These are phyloP conservation scores for Ophiostoma sp. DNA, from an alignment of 2,329 filamentous ascomycete genomes.

Conservation along the genomic window DNA sequence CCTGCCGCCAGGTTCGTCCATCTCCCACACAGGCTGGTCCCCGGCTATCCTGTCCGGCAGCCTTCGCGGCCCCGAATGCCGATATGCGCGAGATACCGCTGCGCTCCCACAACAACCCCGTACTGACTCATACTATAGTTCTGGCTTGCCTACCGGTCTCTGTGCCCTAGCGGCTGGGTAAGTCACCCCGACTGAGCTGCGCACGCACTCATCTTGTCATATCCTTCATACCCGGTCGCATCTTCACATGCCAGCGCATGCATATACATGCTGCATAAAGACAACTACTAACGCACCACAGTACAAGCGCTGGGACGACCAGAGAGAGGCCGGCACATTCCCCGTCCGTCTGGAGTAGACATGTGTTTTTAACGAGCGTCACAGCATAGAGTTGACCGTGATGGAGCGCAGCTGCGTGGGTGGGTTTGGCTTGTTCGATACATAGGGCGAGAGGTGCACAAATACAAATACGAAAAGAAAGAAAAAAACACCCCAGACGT, in stretches of 20 bases:
- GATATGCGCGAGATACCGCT: conserved; percentile 10
- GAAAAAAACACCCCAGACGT: conserved; percentile 1
- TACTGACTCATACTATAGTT: conserved; percentile 55
- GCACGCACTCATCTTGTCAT: background rate
- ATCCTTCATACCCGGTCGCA: background rate
- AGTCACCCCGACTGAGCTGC: conserved; percentile 15
- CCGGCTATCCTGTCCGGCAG: background rate
- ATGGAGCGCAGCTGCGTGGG: background rate
- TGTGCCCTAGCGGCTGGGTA: conserved; percentile 84
- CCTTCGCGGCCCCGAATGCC: background rate
- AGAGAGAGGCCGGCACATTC: conserved; percentile 72
- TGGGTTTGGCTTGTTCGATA: conserved; percentile 13
- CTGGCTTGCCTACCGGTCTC: conserved; percentile 90
- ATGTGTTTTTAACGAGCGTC: background rate
- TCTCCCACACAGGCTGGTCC: background rate
- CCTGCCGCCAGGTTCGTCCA: conserved; percentile 79
- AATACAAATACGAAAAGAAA: conserved; percentile 23
- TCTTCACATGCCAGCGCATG: background rate
- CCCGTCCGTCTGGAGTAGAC: conserved; percentile 58
- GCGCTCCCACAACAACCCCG: background rate
- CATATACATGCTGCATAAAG: background rate
- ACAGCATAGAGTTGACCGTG: conserved; percentile 2
- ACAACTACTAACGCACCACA: conserved; percentile 16
- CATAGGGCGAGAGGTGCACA: conserved; percentile 19
- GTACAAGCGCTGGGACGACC: conserved; percentile 93